Evolutionary conservation across 2,329 filamentous ascomycete species (phyloP).

Genomic region (Arthrinium puccinioides): DNA sequence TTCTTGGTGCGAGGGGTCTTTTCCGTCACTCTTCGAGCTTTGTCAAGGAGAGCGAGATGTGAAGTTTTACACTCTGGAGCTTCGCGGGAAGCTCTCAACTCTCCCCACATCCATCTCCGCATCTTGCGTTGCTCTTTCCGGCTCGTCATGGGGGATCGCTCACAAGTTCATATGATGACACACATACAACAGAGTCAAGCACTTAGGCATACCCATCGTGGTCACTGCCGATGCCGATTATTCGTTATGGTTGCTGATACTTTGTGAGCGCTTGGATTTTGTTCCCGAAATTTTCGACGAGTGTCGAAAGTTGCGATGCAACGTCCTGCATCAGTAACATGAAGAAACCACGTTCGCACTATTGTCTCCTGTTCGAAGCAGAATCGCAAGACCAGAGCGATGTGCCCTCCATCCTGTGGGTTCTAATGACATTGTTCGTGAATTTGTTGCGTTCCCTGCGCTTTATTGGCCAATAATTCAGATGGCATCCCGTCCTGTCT

Average conservation of each 20-base stretch:
- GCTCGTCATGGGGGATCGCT: background rate
- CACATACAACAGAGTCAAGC: constrained; percentile 98
- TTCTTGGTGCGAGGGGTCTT: constrained; percentile 95
- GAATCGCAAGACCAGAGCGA: no score
- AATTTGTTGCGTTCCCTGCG: no score
- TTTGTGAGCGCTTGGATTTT: no score
- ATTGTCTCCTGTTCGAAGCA: no score
- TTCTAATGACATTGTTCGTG: no score
- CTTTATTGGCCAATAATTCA: no score
- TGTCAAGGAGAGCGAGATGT: constrained; percentile 33
- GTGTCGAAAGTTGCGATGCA: no score
- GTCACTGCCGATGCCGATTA: constrained; percentile 39
- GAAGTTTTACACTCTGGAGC: constrained; percentile 23
- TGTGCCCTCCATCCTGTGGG: no score
- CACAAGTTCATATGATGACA: constrained; percentile 73
- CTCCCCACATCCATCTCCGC: constrained; percentile 5
- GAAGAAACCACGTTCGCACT: no score
- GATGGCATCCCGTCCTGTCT: no score
- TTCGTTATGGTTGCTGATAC: constrained; percentile 44
- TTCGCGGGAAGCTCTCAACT: constrained; percentile 7
- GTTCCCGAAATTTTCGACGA: no score
- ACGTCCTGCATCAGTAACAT: no score
- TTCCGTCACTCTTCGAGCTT: constrained; percentile 42
- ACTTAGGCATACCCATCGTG: constrained; percentile 59
- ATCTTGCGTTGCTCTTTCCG: background rate